Conservation (phyloP, 176 grass and related monocot species). For the Coix lacrymajobi region DNA sequence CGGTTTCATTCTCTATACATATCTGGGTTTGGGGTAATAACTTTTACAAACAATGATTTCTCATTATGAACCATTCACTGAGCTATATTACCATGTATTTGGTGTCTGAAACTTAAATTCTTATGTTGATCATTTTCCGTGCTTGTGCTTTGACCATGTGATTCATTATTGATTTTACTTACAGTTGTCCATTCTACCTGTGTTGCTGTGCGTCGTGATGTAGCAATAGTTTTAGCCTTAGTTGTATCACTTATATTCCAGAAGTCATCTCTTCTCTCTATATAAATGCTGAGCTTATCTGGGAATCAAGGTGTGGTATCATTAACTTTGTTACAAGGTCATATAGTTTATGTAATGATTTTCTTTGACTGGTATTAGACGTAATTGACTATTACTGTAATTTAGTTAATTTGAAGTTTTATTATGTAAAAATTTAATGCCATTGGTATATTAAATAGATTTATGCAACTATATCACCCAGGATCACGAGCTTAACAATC, state of each 20-base stretch:
- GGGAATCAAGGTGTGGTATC: neutral
- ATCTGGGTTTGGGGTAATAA: neutral
- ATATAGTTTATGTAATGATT: neutral
- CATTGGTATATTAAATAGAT: conserved; percentile 26
- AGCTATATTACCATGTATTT: neutral
- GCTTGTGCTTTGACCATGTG: neutral
- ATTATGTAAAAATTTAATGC: neutral
- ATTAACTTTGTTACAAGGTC: neutral
- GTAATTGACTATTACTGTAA: neutral
- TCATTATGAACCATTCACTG: neutral
- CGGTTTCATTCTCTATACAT: neutral
- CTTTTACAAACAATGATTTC: neutral
- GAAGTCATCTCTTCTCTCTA: neutral
- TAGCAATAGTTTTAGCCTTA: conserved; percentile 1
- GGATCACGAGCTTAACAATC: conserved; percentile 87
- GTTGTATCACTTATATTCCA: neutral
- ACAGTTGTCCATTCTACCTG: neutral
- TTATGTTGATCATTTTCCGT: neutral
- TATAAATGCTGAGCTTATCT: neutral
- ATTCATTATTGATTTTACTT: conserved; percentile 1
- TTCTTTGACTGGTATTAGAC: neutral
- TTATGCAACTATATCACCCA: conserved; percentile 38
- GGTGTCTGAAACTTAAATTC: conserved; percentile 1
- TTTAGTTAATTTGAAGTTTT: neutral
- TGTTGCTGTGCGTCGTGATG: neutral